A percentile compares a stretch with the other conserved stretches of the same genome.
Evolutionary conservation across 495 filamentous ascomycete genomes (phyloP).

Genomic region (Neurospora sp.): DNA sequence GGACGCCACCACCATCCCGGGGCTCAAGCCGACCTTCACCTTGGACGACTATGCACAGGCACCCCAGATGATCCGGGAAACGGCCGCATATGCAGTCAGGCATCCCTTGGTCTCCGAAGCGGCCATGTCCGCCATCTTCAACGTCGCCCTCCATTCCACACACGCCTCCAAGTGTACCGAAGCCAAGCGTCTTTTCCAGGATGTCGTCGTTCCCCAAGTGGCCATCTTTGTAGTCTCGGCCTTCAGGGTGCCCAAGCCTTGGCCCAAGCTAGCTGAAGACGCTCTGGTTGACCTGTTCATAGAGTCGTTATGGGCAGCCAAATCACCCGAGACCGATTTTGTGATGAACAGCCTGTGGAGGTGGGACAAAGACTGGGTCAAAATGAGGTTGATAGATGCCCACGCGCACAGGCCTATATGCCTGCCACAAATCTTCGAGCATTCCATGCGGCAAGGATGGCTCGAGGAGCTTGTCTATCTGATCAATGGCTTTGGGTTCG

Average conservation of each 20-base stretch:
- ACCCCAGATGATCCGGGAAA: constrained; percentile 55
- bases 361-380: constrained; percentile 75
- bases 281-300: constrained; percentile 44
- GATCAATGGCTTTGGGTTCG: constrained; percentile 72
- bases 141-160: constrained; percentile 58
- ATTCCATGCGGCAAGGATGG: constrained; percentile 69
- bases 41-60: constrained; percentile 66
- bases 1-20: constrained; percentile 72
- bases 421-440: constrained; percentile 73
- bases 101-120: constrained; percentile 84
- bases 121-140: constrained; percentile 72
- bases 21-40: constrained; percentile 67
- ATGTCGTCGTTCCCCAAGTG: constrained; percentile 57
- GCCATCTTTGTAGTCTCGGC: constrained; percentile 74
- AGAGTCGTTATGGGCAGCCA: constrained; percentile 31
- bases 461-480: constrained; percentile 67
- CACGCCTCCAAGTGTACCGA: constrained; percentile 55
- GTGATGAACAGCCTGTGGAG: constrained; percentile 85
- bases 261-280: constrained; percentile 45
- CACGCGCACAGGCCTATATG: constrained; percentile 67
- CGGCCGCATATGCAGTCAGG: constrained; percentile 63
- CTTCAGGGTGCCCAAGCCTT: constrained; percentile 48
- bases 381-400: constrained; percentile 62
- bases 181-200: constrained; percentile 56
- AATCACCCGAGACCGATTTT: constrained; percentile 57